Evolutionary conservation across 495 filamentous ascomycete genomes (phyloP).

Genomic region (Pyronema domesticum): DNA sequence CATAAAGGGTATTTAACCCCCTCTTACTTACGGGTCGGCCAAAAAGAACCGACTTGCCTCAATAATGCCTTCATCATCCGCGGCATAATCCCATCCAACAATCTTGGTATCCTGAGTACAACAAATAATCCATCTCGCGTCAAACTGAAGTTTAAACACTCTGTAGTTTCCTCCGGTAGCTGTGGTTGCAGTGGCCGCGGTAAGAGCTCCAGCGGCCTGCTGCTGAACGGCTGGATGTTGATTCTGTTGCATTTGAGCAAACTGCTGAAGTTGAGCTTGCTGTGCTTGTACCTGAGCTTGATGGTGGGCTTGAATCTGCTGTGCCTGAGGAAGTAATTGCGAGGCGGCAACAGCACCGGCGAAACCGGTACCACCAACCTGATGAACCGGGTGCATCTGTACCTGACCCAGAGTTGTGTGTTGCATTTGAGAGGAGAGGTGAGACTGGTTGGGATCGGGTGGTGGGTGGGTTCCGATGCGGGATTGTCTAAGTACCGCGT

Average conservation of each 20-base stretch:
- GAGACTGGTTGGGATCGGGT: neutral
- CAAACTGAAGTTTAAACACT: slow-evolving; percentile 97
- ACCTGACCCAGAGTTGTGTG: slow-evolving; percentile 2
- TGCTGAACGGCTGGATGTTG: slow-evolving; percentile 14
- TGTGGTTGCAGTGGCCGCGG: slow-evolving; percentile 11
- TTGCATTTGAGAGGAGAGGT: slow-evolving; percentile 7
- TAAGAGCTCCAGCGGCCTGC: slow-evolving; percentile 32
- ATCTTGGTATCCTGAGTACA: slow-evolving; percentile 80
- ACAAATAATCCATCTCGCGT: slow-evolving; percentile 82
- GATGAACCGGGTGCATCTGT: slow-evolving; percentile 22
- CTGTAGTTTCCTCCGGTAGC: slow-evolving; percentile 25
- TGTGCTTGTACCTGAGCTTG: neutral
- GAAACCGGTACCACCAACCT: slow-evolving; percentile 11
- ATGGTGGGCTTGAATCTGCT: slow-evolving; percentile 4
- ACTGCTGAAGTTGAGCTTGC: slow-evolving; percentile 5
- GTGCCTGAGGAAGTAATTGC: slow-evolving; percentile 12
- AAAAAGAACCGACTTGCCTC: slow-evolving; percentile 63
- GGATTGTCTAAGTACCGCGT: slow-evolving; percentile 51
- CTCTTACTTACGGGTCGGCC: slow-evolving; percentile 2
- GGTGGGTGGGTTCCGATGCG: slow-evolving; percentile 7
- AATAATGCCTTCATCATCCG: slow-evolving; percentile 66
- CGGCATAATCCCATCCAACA: slow-evolving; percentile 95
- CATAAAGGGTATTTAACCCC: neutral
- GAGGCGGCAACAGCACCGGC: slow-evolving; percentile 16
- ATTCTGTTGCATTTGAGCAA: slow-evolving; percentile 15